Evolutionary conservation across 2,329 filamentous ascomycete genomes (phyloP).

Genomic region (Colletotrichum ledebouriae): DNA sequence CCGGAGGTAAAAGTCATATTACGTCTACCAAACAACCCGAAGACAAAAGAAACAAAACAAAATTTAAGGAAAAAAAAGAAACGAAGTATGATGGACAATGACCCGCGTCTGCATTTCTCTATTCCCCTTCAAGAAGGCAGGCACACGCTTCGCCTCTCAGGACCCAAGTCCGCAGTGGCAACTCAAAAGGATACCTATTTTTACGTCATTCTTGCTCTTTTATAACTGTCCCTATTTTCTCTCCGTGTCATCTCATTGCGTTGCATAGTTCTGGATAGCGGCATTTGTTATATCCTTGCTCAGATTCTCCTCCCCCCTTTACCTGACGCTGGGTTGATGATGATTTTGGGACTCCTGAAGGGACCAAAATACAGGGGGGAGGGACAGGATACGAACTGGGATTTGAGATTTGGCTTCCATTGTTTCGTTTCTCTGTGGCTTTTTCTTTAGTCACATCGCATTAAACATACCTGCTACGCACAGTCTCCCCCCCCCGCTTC

Average conservation of each 20-base stretch:
- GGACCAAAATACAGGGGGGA: constrained; percentile 35
- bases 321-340: constrained; percentile 43
- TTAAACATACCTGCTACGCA: background rate
- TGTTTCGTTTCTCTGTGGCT: constrained; percentile 5
- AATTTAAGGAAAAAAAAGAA: constrained; percentile 2
- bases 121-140: constrained; percentile 14
- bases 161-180: background rate
- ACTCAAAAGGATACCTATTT: constrained; percentile 37
- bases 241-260: constrained; percentile 32
- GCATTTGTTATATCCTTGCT: constrained; percentile 43
- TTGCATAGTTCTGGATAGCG: constrained; percentile 42
- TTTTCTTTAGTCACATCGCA: background rate
- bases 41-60: background rate
- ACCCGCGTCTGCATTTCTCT: constrained; percentile 14
- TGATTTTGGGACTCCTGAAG: constrained; percentile 45
- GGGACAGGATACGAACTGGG: constrained; percentile 41
- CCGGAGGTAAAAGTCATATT: constrained; percentile 15
- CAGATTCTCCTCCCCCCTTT: constrained; percentile 43
- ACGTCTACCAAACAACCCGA: too few species aligned
- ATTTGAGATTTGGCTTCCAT: constrained; percentile 31
- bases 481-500: background rate
- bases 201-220: constrained; percentile 34
- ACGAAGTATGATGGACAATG: constrained; percentile 13
- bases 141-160: constrained; percentile 15
- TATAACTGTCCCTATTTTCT: constrained; percentile 44